Percentiles rank a stretch among this genome's conserved stretches.
These are phyloP conservation scores for Cyclotella choctawhatcheeana DNA, from an alignment of 108 stramenopile genomes.

Conservation along the genomic window DNA sequence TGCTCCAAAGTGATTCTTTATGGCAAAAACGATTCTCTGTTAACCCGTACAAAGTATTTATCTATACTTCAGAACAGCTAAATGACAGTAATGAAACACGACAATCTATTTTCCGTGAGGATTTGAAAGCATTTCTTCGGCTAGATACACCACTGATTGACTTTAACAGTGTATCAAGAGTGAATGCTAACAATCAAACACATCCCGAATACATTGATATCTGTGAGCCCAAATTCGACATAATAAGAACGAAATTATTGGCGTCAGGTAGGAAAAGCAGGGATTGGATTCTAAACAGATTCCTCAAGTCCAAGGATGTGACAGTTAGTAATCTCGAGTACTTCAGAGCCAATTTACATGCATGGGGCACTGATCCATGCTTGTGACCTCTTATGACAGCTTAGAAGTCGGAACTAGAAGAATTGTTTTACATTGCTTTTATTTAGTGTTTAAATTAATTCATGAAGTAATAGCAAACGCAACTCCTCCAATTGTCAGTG, in stretches of 20 bases:
- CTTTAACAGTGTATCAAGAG: constrained; percentile 12
- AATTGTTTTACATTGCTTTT: background rate
- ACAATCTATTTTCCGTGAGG: constrained; percentile 5
- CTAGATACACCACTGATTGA: constrained; percentile 22
- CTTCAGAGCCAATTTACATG: constrained; percentile 1
- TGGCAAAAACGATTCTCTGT: constrained; percentile 19
- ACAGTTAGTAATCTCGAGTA: constrained; percentile 15
- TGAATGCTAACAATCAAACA: background rate
- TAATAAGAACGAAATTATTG: background rate
- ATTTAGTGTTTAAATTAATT: background rate
- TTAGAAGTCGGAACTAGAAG: background rate
- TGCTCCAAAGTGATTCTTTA: background rate
- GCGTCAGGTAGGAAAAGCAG: constrained; percentile 14
- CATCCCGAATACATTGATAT: constrained; percentile 31
- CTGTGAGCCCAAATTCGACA: constrained; percentile 22
- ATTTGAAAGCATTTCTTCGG: constrained; percentile 36
- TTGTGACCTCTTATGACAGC: background rate
- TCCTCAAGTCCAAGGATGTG: constrained; percentile 33
- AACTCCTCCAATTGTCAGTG: constrained; percentile 71
- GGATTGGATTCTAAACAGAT: constrained; percentile 28
- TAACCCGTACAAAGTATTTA: constrained; percentile 39
- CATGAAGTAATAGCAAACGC: constrained; percentile 39
- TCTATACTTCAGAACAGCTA: constrained; percentile 32
- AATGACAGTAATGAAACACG: constrained; percentile 25
- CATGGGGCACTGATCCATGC: constrained; percentile 31